Percentiles rank a stretch among this genome's conserved stretches.
These are phyloP conservation scores for Lachnellula subtilissima DNA, from an alignment of 2,329 filamentous ascomycete genomes.

Conservation along the genomic window DNA sequence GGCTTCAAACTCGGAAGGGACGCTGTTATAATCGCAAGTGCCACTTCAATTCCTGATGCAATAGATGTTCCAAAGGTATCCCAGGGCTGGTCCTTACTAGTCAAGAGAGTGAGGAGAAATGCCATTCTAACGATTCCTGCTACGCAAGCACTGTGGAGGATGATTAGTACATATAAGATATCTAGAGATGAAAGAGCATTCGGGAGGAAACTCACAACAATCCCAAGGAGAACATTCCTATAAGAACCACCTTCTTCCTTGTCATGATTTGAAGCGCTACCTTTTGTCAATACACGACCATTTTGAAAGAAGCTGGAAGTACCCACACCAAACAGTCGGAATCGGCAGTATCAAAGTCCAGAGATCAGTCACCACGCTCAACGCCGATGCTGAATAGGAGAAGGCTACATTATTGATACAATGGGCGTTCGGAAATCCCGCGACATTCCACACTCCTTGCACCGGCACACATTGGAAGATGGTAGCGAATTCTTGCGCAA, in stretches of 20 bases:
- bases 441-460: neutral
- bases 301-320: neutral
- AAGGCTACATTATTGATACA: slow-evolving; percentile 4
- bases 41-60: slow-evolving; percentile 1
- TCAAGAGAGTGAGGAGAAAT: slow-evolving; percentile 1
- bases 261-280: neutral
- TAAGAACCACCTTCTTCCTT: neutral
- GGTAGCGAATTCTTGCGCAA: slow-evolving; percentile 1
- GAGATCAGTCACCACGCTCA: slow-evolving; percentile 1
- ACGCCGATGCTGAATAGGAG: neutral
- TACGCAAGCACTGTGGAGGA: slow-evolving; percentile 4
- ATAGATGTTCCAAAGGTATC: slow-evolving; percentile 2
- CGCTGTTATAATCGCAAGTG: slow-evolving; percentile 1
- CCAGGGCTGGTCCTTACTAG: slow-evolving; percentile 1
- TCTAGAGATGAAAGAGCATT: neutral
- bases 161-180: neutral
- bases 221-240: slow-evolving; percentile 4
- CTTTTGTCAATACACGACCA: neutral
- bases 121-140: slow-evolving; percentile 8
- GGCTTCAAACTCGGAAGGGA: neutral
- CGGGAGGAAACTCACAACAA: neutral
- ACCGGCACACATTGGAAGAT: slow-evolving; percentile 4
- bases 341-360: slow-evolving; percentile 2
- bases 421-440: neutral
- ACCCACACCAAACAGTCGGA: neutral